A percentile compares a stretch with the other conserved stretches of the same genome.
Evolutionary conservation across 1,139 yeast genomes (phyloP).

Genomic region (Saccharomycopsis hybrid): DNA sequence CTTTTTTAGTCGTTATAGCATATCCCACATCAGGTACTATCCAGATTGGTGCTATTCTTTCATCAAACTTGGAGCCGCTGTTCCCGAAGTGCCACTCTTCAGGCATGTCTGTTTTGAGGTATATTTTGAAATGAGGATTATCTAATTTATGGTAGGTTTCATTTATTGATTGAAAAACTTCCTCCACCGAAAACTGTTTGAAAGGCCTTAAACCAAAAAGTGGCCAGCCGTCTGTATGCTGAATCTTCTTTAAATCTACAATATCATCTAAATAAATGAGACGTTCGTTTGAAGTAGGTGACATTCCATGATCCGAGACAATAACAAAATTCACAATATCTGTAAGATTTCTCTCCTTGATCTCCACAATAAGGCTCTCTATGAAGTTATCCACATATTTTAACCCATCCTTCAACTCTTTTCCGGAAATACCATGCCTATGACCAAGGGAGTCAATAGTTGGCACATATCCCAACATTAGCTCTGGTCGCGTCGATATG

Average conservation of each 20-base stretch:
- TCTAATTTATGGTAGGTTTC: slow-evolving; percentile 25
- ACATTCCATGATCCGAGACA: slow-evolving; percentile 93
- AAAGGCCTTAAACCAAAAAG: slow-evolving; percentile 67
- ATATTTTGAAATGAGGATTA: slow-evolving; percentile 40
- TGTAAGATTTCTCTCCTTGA: slow-evolving; percentile 49
- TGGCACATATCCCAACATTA: slow-evolving; percentile 76
- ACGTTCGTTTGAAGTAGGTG: slow-evolving; percentile 64
- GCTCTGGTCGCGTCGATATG: slow-evolving; percentile 53
- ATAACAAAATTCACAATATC: slow-evolving; percentile 66
- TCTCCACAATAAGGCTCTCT: slow-evolving; percentile 40
- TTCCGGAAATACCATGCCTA: slow-evolving; percentile 58
- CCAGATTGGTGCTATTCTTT: slow-evolving; percentile 81
- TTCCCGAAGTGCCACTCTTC: slow-evolving; percentile 59
- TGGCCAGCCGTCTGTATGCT: slow-evolving; percentile 86
- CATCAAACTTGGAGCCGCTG: slow-evolving; percentile 37
- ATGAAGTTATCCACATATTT: slow-evolving; percentile 61
- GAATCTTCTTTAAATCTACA: slow-evolving; percentile 45
- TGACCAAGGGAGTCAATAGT: slow-evolving; percentile 75
- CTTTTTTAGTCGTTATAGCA: slow-evolving; percentile 58
- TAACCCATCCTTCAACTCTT: slow-evolving; percentile 48
- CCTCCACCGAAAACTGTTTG: slow-evolving; percentile 31
- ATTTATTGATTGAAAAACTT: slow-evolving; percentile 33
- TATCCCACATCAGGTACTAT: slow-evolving; percentile 78
- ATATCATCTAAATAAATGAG: slow-evolving; percentile 64
- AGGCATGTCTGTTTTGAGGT: slow-evolving; percentile 54